A percentile compares a stretch with the other conserved stretches of the same genome.
Conservation (phyloP, 306 rosid genomes). For the Vigna mungo region DNA sequence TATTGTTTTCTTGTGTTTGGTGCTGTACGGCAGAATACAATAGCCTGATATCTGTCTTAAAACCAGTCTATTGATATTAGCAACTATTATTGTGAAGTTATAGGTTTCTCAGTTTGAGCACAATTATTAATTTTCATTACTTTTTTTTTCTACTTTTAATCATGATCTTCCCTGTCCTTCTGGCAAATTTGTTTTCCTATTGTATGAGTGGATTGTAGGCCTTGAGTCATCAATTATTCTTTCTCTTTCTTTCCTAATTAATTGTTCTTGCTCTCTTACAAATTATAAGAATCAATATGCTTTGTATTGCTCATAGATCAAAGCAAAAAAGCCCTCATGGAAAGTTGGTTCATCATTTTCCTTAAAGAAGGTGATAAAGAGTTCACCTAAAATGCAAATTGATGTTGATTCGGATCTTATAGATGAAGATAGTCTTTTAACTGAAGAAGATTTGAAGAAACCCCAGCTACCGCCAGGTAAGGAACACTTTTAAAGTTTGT, state of each 20-base stretch:
- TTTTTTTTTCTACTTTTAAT: background rate
- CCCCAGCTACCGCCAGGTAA: conserved; percentile 72
- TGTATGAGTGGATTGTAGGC: conserved; percentile 24
- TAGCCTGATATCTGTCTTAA: conserved; percentile 25
- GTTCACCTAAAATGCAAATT: conserved; percentile 65
- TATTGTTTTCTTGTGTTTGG: background rate
- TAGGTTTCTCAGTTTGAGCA: conserved; percentile 19
- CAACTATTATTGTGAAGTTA: background rate
- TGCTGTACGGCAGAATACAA: background rate
- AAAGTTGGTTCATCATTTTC: conserved; percentile 84
- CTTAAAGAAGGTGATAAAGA: conserved; percentile 60
- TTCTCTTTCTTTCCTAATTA: conserved; percentile 17
- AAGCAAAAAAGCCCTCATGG: conserved; percentile 82
- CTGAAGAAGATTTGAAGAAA: conserved; percentile 87
- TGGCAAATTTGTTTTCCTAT: background rate
- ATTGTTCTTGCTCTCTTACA: background rate
- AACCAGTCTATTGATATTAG: conserved; percentile 3
- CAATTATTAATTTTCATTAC: background rate
- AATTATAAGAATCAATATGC: conserved; percentile 29
- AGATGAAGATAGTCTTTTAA: conserved; percentile 89
- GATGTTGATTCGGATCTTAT: conserved; percentile 85
- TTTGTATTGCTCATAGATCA: conserved; percentile 54
- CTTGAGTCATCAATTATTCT: background rate
- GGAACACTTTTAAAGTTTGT: conserved; percentile 41
- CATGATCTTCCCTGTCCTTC: background rate